These are phyloP conservation scores for Acer yangbiense DNA, from an alignment of 345 rosid species.

Conservation along the genomic window DNA sequence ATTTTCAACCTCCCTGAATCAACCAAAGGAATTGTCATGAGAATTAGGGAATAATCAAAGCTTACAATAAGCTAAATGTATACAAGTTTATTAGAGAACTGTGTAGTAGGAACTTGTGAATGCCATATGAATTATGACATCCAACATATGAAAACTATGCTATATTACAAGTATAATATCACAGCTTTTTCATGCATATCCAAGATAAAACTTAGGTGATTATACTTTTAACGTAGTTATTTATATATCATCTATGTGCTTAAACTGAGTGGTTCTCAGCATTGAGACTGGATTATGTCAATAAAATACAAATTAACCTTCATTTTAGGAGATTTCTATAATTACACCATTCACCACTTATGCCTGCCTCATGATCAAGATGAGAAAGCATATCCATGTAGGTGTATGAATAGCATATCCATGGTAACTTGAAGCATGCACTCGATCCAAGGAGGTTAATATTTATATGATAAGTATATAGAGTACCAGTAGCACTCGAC, in stretches of 20 bases:
- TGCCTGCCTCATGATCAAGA: neutral
- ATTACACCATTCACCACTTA: neutral
- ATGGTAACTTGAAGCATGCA: neutral
- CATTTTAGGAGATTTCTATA: neutral
- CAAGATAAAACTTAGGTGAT: neutral
- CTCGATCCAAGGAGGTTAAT: neutral
- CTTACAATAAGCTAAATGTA: constrained; percentile 4
- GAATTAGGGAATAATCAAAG: neutral
- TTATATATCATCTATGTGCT: neutral
- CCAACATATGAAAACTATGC: neutral
- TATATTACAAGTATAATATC: neutral
- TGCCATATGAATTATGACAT: neutral
- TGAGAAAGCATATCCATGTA: neutral
- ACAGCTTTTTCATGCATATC: neutral
- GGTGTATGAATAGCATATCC: neutral
- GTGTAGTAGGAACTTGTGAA: neutral
- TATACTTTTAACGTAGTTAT: neutral
- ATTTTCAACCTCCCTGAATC: constrained; percentile 71
- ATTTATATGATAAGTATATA: neutral
- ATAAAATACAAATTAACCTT: neutral
- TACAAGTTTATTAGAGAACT: neutral
- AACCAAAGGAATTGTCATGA: constrained; percentile 5
- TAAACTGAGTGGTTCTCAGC: neutral
- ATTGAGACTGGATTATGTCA: neutral
- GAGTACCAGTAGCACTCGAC: neutral